A percentile compares a stretch with the other conserved stretches of the same genome.
These are phyloP conservation scores for Mycena floridula DNA, from an alignment of 768 basidiomycete species.

Conservation along the genomic window DNA sequence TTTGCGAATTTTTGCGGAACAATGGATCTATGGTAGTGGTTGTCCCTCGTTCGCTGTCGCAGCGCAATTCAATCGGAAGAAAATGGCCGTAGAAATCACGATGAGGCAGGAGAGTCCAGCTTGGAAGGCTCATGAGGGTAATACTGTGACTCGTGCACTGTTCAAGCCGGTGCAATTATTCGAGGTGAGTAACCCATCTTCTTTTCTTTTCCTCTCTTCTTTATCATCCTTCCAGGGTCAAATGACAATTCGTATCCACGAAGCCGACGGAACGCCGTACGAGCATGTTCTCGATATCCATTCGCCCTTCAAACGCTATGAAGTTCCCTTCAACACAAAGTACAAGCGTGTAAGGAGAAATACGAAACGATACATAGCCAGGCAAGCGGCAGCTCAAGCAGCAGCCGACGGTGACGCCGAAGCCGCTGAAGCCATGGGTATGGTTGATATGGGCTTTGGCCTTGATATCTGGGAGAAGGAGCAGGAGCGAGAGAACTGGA, in stretches of 20 bases:
- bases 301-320: slow-evolving; percentile 84
- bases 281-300: slow-evolving; percentile 96
- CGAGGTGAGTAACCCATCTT: slow-evolving; percentile 48
- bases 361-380: slow-evolving; percentile 91
- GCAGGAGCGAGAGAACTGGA: slow-evolving; percentile 89
- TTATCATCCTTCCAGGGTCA: slow-evolving; percentile 58
- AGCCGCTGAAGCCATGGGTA: slow-evolving; percentile 88
- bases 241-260: slow-evolving; percentile 98
- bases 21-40: slow-evolving; percentile 98
- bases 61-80: slow-evolving; percentile 93
- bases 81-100: slow-evolving; percentile 95
- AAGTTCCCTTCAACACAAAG: slow-evolving; percentile 97
- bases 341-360: slow-evolving; percentile 95
- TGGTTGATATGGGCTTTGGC: slow-evolving; percentile 92
- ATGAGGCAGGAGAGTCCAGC: slow-evolving; percentile 90
- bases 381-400: slow-evolving; percentile 88
- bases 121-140: slow-evolving; percentile 60
- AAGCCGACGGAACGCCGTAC: slow-evolving; percentile 98
- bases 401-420: slow-evolving; percentile 90
- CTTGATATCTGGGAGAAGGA: slow-evolving; percentile 96
- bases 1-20: slow-evolving; percentile 87
- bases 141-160: slow-evolving; percentile 56
- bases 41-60: slow-evolving; percentile 88
- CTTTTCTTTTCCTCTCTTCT: not conserved
- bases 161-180: slow-evolving; percentile 84